A percentile compares a stretch with the other conserved stretches of the same genome.
Evolutionary conservation across 306 rosid genomes (phyloP).

Genomic region (Acmispon strigosus): DNA sequence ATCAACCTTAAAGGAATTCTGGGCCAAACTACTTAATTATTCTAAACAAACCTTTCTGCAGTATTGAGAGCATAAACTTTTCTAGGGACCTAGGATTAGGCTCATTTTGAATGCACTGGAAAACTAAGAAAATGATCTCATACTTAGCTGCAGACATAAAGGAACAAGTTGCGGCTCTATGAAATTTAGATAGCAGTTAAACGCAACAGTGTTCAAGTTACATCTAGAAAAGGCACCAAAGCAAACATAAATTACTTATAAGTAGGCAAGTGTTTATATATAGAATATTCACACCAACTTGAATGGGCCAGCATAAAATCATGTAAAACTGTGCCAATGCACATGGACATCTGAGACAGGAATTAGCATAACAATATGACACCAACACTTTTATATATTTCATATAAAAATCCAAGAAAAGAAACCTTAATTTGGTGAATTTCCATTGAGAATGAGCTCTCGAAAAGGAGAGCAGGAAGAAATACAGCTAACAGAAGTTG

Average conservation of each 20-base stretch:
- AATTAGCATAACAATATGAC: not conserved
- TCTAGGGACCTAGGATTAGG: no score
- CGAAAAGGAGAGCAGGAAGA: conserved; percentile 95
- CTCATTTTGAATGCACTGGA: no score
- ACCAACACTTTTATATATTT: not conserved
- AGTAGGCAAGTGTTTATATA: not conserved
- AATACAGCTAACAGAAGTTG: conserved; percentile 80
- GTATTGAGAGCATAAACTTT: no score
- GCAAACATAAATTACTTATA: not conserved
- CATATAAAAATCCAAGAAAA: conserved; percentile 8
- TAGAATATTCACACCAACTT: not conserved
- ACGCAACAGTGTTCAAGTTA: not conserved
- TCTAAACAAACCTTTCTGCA: no score
- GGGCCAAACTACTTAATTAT: no score
- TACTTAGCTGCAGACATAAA: no score
- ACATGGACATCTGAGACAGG: not conserved
- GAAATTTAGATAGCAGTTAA: not conserved
- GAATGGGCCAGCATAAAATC: not conserved
- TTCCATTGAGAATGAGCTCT: conserved; percentile 94
- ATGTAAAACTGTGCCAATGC: not conserved
- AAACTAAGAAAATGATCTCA: no score
- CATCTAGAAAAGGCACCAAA: not conserved
- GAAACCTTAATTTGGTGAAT: conserved; percentile 89
- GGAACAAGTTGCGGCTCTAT: not conserved
- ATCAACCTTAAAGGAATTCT: no score